Evolutionary conservation across 257 asterid genomes (phyloP).

Genomic region (Przewalskia tangutica): DNA sequence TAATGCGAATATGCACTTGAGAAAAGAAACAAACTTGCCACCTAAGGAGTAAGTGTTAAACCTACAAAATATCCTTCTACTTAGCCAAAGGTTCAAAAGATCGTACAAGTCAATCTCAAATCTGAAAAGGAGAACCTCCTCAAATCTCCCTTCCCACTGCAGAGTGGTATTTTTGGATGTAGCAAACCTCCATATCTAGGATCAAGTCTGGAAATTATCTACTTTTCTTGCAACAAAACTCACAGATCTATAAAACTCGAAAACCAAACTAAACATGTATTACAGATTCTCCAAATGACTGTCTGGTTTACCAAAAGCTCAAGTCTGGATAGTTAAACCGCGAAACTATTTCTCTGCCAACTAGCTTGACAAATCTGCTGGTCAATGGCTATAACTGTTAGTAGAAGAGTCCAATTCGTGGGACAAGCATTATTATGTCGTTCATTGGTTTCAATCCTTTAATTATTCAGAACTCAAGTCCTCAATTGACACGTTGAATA

Average conservation of each 20-base stretch:
- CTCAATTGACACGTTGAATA: background rate
- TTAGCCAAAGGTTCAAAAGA: background rate
- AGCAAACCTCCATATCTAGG: background rate
- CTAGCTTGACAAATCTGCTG: background rate
- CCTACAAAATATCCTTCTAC: background rate
- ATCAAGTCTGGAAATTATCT: background rate
- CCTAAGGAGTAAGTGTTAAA: background rate
- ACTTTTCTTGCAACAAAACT: background rate
- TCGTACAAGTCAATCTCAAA: background rate
- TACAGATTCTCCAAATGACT: background rate
- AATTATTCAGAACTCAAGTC: background rate
- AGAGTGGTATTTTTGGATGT: background rate
- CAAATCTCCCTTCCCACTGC: background rate
- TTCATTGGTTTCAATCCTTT: background rate
- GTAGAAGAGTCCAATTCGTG: background rate
- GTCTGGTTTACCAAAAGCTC: background rate
- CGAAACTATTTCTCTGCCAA: background rate
- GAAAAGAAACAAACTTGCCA: background rate
- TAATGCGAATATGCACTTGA: background rate
- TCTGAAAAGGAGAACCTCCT: constrained; percentile 1
- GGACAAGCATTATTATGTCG: background rate
- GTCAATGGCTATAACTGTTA: background rate
- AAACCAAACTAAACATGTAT: background rate
- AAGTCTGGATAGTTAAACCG: background rate
- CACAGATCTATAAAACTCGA: background rate